phyloP scores from a whole-genome alignment of 164 flowering plant genomes.

The Vitis riparia region DNA sequence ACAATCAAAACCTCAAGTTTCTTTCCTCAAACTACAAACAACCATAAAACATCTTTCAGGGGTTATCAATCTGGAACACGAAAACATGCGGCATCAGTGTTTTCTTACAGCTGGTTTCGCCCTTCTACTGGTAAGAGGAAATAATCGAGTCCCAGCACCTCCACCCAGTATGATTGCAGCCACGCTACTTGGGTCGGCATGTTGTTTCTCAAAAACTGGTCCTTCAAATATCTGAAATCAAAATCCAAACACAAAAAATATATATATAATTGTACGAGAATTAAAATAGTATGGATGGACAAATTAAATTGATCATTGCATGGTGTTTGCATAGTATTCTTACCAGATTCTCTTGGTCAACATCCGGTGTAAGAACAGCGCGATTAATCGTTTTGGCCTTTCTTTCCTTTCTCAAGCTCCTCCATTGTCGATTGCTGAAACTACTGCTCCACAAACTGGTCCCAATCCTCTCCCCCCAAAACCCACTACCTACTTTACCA shows the following conservation, averaged over 20 bases:
- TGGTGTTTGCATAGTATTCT: conserved; percentile 2
- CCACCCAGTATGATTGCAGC: conserved; percentile 86
- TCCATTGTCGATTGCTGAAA: conserved; percentile 16
- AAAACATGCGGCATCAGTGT: background rate
- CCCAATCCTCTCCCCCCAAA: conserved; percentile 50
- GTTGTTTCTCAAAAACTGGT: conserved; percentile 33
- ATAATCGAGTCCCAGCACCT: conserved; percentile 91
- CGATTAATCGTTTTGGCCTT: conserved; percentile 21
- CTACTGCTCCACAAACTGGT: conserved; percentile 22
- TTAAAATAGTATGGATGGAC: background rate
- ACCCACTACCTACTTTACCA: conserved; percentile 22
- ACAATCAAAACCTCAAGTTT: too few species aligned
- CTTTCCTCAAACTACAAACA: too few species aligned
- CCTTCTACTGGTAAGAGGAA: conserved; percentile 81
- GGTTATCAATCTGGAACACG: background rate
- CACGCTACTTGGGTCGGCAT: conserved; percentile 67
- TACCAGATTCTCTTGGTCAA: conserved; percentile 37
- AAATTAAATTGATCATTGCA: too few species aligned
- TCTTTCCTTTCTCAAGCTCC: conserved; percentile 19
- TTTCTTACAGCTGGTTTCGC: conserved; percentile 85
- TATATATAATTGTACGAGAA: background rate
- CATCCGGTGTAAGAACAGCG: conserved; percentile 51
- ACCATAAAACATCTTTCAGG: too few species aligned
- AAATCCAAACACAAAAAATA: conserved; percentile 1
- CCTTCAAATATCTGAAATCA: conserved; percentile 47